phyloP scores from a whole-genome alignment of 192 early-diverging fungal genomes.

The Anaeromyces robustus region DNA sequence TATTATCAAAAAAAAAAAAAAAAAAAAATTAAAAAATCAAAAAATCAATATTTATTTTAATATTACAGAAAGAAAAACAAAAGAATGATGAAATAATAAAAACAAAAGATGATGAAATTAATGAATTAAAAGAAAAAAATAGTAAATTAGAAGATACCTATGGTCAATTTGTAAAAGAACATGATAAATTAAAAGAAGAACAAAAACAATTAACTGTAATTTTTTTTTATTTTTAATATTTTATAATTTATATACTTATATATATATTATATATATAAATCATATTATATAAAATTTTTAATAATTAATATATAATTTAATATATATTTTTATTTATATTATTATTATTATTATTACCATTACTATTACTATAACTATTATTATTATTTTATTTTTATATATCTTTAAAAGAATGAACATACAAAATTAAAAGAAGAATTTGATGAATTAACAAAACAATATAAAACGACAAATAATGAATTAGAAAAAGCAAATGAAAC shows the following conservation, averaged over 20 bases:
- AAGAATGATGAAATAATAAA: background rate
- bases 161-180: background rate
- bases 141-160: background rate
- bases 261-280: no score
- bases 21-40: no score
- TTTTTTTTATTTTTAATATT: no score
- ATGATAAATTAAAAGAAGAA: background rate
- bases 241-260: no score
- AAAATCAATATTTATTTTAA: no score
- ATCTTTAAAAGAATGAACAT: background rate
- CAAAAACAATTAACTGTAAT: background rate
- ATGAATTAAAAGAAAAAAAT: background rate
- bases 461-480: background rate
- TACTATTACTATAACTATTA: no score
- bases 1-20: no score
- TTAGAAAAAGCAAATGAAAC: background rate
- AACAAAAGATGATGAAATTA: background rate
- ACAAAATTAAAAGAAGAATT: background rate
- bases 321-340: no score
- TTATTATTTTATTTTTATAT: background rate
- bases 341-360: no score
- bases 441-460: background rate
- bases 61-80: background rate
- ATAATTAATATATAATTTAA: no score
- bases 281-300: no score